phyloP scores from a whole-genome alignment of 129 eudicot genomes.

The Lonicera japonica region DNA sequence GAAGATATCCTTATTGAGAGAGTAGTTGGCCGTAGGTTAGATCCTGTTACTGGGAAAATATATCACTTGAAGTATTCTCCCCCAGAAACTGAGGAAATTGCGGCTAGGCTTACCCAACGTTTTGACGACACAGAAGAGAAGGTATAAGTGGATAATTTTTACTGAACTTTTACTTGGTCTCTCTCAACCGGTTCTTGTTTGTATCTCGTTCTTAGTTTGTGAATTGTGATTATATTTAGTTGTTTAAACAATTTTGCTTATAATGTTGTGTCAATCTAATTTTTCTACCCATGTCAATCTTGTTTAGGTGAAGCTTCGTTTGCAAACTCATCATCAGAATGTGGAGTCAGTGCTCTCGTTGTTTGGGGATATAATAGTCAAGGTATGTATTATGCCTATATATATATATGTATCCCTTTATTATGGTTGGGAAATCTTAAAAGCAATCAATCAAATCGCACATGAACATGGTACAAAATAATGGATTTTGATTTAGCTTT shows the following conservation, averaged over 20 bases:
- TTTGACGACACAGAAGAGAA: conserved; percentile 98
- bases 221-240: neutral
- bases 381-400: conserved; percentile 44
- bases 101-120: conserved; percentile 91
- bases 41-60: conserved; percentile 94
- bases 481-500: too few relatives aligned
- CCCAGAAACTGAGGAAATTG: conserved; percentile 94
- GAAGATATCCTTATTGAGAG: conserved; percentile 91
- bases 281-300: neutral
- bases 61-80: conserved; percentile 95
- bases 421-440: neutral
- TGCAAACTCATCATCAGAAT: conserved; percentile 81
- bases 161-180: neutral
- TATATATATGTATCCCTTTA: neutral
- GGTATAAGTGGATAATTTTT: conserved; percentile 24
- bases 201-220: neutral
- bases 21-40: conserved; percentile 94
- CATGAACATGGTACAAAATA: too few relatives aligned
- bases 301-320: conserved; percentile 79
- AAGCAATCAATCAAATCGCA: too few relatives aligned
- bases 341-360: conserved; percentile 85
- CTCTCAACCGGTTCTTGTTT: neutral
- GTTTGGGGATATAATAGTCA: conserved; percentile 59
- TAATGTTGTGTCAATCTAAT: neutral
- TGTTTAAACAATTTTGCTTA: neutral